Base-by-base conservation (phyloP, 2,329 filamentous ascomycete species). In the Calonectria henricotiae region DNA sequence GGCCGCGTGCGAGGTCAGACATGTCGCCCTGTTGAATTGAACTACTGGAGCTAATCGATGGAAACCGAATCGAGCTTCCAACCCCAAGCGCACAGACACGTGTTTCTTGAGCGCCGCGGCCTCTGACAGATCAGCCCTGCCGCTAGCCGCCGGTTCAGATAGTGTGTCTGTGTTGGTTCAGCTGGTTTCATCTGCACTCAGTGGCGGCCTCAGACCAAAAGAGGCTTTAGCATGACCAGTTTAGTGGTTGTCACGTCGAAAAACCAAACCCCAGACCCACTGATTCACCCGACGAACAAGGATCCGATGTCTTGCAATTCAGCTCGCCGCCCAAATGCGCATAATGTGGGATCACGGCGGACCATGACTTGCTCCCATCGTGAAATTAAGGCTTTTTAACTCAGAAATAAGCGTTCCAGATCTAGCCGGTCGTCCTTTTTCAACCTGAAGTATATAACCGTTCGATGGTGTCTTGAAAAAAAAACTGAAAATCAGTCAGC, bases 351-450 rank as follows among this genome's bases (percentile, higher is more conserved):
- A 25, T 39, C 51, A n/a, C 47, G 6, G 30, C n/a, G 25, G 15
- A 12, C 25, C 17, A 35, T 58, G 51, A n/a, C 51, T 41, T 58
- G 51, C 51, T 58, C 51, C 51, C 32, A 37, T 25, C 32, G 7
- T 23, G 51, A 58, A 58, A 58, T 58, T 58, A 58, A 58, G 32
- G 51, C 20, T 25, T 58, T 20, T 39, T 39, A 30, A 39, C 35
- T 58, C 35, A n/a, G 35, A 58, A 58, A 39, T 58, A 39, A 58
- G 51, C 32, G n/a, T 39, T 58, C n/a, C 35, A 27, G 51, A 37
- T 39, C 51, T 27, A 25, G 35, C 5, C 32, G 20, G 51, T 17
- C 20, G 35, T 39, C 25, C 25, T 1, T 5, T 7, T n/a, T 2
- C 5, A 27, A 9, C n/a, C 47, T 0, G 1, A 5, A 17, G 25